phyloP scores from a whole-genome alignment of 345 rosid genomes.

The Melaleuca quinquenervia region DNA sequence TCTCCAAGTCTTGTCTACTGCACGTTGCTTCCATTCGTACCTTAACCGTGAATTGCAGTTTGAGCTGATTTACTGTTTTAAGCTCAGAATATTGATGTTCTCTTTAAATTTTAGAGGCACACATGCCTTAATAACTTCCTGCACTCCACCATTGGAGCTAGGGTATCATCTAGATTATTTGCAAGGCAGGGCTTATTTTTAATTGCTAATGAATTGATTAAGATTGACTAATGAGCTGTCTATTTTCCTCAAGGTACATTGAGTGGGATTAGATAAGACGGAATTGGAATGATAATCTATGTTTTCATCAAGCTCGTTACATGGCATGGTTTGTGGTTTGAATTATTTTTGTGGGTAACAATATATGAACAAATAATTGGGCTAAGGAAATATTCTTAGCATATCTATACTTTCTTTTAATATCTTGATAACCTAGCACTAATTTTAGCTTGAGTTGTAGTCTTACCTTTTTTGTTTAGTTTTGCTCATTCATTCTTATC shows the following conservation, averaged over 20 bases:
- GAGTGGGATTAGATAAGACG: neutral
- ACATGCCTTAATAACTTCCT: neutral
- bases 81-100: neutral
- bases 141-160: neutral
- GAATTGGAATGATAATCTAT: neutral
- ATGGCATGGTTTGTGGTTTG: neutral
- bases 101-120: neutral
- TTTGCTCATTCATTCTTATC: neutral
- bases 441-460: neutral
- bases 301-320: neutral
- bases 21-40: neutral
- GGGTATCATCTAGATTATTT: neutral
- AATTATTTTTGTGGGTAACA: neutral
- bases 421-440: neutral
- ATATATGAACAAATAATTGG: neutral
- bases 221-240: neutral
- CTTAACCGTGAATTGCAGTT: neutral
- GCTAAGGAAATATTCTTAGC: neutral
- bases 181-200: neutral
- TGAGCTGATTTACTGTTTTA: neutral
- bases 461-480: neutral
- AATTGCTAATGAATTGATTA: neutral
- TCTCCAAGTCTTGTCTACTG: neutral
- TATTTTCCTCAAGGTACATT: neutral
- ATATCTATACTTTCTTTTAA: neutral